Evolutionary conservation across 75 land plant species (phyloP).

Genomic region (Ceratopteris richardii): DNA sequence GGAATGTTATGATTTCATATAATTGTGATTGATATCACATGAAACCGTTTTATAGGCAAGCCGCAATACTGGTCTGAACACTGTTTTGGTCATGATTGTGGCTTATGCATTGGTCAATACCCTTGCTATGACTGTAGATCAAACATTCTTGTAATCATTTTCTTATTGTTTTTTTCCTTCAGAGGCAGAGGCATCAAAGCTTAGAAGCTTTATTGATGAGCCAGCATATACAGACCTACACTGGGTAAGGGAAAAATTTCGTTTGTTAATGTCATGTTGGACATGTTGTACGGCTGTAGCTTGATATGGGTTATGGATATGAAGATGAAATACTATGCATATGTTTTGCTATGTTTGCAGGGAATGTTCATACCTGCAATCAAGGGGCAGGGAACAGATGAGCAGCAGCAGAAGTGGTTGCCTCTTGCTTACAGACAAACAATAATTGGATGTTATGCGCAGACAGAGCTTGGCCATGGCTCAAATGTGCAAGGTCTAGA

Average conservation of each 20-base stretch:
- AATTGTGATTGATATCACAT: no score
- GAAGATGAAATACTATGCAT: conserved; percentile 7
- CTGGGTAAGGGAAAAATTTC: conserved; percentile 59
- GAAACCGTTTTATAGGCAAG: no score
- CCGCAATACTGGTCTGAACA: no score
- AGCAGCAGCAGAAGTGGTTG: conserved; percentile 92
- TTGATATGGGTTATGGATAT: no score
- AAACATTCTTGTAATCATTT: no score
- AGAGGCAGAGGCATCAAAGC: conserved; percentile 77
- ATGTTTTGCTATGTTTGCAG: conserved; percentile 17
- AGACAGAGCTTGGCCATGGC: conserved; percentile 99
- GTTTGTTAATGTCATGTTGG: conserved; percentile 11
- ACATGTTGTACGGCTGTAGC: neutral
- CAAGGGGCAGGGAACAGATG: conserved; percentile 92
- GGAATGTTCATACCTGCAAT: conserved; percentile 97
- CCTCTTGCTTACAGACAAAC: conserved; percentile 83
- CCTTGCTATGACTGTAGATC: no score
- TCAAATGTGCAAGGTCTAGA: conserved; percentile 99
- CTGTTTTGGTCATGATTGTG: no score
- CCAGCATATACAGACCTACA: conserved; percentile 86
- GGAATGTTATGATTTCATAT: no score
- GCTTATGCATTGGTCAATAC: no score
- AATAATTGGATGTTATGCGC: conserved; percentile 98
- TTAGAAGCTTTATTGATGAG: conserved; percentile 71
- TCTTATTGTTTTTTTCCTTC: conserved; percentile 10